Evolutionary conservation across 352 stramenopile species (phyloP), one percentile per base, ranked within the genome.

Genomic region (Phytophthora multivora): DNA sequence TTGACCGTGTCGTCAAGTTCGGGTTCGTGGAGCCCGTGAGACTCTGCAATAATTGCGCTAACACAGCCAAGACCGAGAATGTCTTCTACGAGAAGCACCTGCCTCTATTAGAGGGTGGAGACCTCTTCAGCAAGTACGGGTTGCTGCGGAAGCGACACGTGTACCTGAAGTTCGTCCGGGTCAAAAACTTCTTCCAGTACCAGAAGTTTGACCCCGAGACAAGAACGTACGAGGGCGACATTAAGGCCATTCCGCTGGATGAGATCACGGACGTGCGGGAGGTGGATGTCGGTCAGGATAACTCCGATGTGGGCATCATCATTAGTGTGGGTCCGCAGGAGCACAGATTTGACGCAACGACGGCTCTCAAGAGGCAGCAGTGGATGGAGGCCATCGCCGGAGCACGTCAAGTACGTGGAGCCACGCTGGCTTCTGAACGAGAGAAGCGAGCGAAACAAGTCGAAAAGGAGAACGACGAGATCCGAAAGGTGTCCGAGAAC

Each of bases 161-260:
- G 23, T 69, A 73, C 42, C 63, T 91, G 47, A 73, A 69, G 42
- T 91, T 87, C 38, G 57, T 90, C 13, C 80, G 77, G 15, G 56
- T 58, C n/a, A 87, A 79, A 59, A 77, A 81, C 56, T 53, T 91
- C 5, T 80, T 91, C 57, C 80, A 91, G 73, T 91, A 90, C 73
- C 83, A 90, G 65, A 85, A 77, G 19, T 69, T 89, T 26, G 75
- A 91, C 46, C 50, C 64, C 4, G 70, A 87, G 36, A 79, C 71
- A 18, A 69, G 76, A 4, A 54, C 59, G n/a, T 80, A 59, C 19
- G 69, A 81, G 11, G 78, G 77, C 56, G 67, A 77, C 23, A 68
- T 89, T 49, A 88, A 91, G 54, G 80, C 80, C 38, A 86, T 91
- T 60, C 36, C 77, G n/a, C 62, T 91, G 13, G 83, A 91, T 52